Evolutionary conservation across 108 stramenopile genomes (phyloP), one percentile per base, ranked within the genome.

Genomic region (Cyclotella choctawhatcheeana): DNA sequence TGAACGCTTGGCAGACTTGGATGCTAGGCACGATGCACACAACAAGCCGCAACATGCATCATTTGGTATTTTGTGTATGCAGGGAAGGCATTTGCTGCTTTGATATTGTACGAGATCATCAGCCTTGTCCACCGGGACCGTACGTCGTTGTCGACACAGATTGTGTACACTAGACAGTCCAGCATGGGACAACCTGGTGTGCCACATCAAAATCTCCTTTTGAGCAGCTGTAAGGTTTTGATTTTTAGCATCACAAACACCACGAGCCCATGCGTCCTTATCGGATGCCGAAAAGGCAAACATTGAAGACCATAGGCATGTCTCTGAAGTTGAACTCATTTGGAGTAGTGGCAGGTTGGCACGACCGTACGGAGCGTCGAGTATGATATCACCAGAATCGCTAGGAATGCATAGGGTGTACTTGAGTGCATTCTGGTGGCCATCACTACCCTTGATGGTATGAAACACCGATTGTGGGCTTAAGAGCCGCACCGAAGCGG

Each of bases 181-280:
- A n/a, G 47, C 47, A n/a, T 48, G 8, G 17, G 16, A 48, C 18
- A 48, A 48, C 47, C 18, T 48, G 47, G 4, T n/a, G 17, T 48
- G 47, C 47, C 47, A 48, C n/a, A 48, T 4, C 16, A 48, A n/a
- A 48, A 48, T 4, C n/a, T 48, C 47, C n/a, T n/a, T 48, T n/a
- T 48, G 47, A 48, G 47, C 47, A 4, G 47, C 47, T n/a, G 47
- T 48, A n/a, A 48, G 47, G n/a, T 48, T 48, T 48, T 48, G 47
- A n/a, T 48, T 48, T 6, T 6, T 40, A 12, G 37, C 12, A 12
- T 40, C 37, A 8, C 6, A 12, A 12, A 40, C 12, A 12, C 8
- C 37, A 6, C 12, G 6, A 6, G 6, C 12, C 37, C 37, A 40
- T 8, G 6, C 37, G 6, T 8, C 12, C 37, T 40, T 40, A 12